These are phyloP conservation scores for Aspergillus nidulans DNA, from an alignment of 495 filamentous ascomycete species.

Conservation along the genomic window DNA sequence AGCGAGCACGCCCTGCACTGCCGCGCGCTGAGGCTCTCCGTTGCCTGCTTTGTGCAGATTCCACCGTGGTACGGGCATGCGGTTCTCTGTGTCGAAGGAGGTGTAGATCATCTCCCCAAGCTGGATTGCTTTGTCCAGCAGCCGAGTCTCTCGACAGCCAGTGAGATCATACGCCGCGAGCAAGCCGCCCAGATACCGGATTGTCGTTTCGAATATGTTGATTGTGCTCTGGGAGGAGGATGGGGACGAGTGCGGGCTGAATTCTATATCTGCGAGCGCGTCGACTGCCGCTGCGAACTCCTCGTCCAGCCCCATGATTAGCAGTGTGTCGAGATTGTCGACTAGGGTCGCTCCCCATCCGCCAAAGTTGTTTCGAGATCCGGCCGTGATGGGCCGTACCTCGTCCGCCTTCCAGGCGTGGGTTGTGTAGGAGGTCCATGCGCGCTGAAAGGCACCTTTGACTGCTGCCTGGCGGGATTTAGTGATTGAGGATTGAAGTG, in stretches of 20 bases:
- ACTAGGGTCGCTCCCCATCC: conserved; percentile 82
- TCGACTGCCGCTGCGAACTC: conserved; percentile 75
- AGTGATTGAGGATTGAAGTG: background rate
- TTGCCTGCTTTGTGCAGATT: conserved; percentile 19
- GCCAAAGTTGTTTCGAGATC: conserved; percentile 62
- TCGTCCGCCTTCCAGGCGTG: conserved; percentile 69
- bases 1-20: conserved; percentile 46
- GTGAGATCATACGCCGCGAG: conserved; percentile 49
- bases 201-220: conserved; percentile 48
- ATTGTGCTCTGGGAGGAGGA: conserved; percentile 22
- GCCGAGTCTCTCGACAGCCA: conserved; percentile 24
- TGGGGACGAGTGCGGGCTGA: conserved; percentile 53
- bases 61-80: conserved; percentile 36
- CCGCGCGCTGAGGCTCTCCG: conserved; percentile 22
- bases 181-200: conserved; percentile 49
- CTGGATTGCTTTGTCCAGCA: conserved; percentile 31
- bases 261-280: conserved; percentile 66
- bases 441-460: conserved; percentile 53
- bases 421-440: conserved; percentile 61
- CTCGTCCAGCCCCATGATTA: conserved; percentile 77
- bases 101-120: conserved; percentile 35
- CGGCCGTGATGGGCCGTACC: conserved; percentile 54
- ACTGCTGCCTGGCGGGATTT: conserved; percentile 38
- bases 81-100: conserved; percentile 37
- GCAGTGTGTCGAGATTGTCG: conserved; percentile 80